These are phyloP conservation scores for Trichoderma endophyticum DNA, from an alignment of 2,329 filamentous ascomycete genomes.

Conservation along the genomic window DNA sequence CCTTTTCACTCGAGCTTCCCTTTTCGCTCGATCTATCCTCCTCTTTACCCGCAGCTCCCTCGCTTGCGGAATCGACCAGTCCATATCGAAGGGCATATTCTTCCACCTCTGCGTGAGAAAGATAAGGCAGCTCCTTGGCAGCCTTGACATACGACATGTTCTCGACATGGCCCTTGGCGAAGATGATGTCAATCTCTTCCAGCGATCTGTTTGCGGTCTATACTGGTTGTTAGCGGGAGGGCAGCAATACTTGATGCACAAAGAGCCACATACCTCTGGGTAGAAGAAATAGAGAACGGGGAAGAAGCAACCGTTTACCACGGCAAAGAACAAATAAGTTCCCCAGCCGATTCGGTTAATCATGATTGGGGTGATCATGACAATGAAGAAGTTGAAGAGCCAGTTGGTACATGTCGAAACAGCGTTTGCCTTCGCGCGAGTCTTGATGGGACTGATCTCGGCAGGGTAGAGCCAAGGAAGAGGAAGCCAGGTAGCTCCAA, in stretches of 20 bases:
- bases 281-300: conserved; percentile 43
- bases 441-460: conserved; percentile 51
- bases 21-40: background rate
- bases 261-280: conserved; percentile 41
- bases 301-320: conserved; percentile 42
- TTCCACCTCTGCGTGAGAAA: conserved; percentile 52
- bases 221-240: background rate
- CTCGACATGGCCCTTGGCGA: conserved; percentile 57
- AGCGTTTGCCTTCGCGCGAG: conserved; percentile 45
- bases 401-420: conserved; percentile 63
- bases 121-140: conserved; percentile 53
- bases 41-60: background rate
- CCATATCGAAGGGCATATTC: conserved; percentile 35
- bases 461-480: conserved; percentile 60
- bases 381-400: conserved; percentile 47
- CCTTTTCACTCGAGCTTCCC: conserved; percentile 4
- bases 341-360: conserved; percentile 57
- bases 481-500: conserved; percentile 63
- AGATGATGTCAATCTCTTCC: conserved; percentile 58
- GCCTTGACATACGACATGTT: conserved; percentile 59
- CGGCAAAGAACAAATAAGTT: conserved; percentile 45
- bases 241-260: background rate
- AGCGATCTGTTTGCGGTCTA: conserved; percentile 34
- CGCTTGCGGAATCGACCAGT: background rate
- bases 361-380: conserved; percentile 49